Conservation (phyloP, 2,329 filamentous ascomycete genomes). For the Fusarium sp. region DNA sequence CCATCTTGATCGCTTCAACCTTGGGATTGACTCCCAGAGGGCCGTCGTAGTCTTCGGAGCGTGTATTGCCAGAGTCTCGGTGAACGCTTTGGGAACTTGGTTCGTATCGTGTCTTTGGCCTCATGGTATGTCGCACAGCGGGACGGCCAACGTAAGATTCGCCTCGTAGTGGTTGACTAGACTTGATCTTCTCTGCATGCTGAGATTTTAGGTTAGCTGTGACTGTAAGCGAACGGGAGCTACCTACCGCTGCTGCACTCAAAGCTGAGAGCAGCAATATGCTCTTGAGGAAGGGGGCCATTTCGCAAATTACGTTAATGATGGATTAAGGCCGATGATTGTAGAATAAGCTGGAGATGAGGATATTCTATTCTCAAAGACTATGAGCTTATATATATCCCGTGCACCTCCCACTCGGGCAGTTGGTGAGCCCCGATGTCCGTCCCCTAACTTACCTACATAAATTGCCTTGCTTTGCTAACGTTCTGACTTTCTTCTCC, state of each 20-base stretch:
- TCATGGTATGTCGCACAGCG: neutral
- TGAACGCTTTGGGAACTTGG: neutral
- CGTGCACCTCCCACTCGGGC: neutral
- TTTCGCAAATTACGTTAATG: neutral
- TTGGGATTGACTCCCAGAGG: neutral
- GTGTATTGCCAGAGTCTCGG: neutral
- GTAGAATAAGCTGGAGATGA: neutral
- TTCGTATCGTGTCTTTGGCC: neutral
- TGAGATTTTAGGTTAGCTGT: neutral
- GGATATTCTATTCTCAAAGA: neutral
- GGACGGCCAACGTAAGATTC: neutral
- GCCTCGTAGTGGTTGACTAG: neutral
- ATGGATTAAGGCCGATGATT: neutral
- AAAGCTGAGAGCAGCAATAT: neutral
- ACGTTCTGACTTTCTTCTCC: too few relatives aligned
- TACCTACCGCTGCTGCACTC: neutral
- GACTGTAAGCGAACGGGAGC: neutral
- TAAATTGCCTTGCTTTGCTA: too few relatives aligned
- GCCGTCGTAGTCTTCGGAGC: neutral
- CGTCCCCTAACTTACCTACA: neutral
- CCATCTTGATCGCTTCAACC: neutral
- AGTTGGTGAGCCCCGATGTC: neutral
- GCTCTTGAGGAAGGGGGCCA: neutral
- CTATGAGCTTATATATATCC: neutral
- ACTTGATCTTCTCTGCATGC: neutral